Conservation (phyloP, 2,329 filamentous ascomycete species). For the Colletotrichum phormii region DNA sequence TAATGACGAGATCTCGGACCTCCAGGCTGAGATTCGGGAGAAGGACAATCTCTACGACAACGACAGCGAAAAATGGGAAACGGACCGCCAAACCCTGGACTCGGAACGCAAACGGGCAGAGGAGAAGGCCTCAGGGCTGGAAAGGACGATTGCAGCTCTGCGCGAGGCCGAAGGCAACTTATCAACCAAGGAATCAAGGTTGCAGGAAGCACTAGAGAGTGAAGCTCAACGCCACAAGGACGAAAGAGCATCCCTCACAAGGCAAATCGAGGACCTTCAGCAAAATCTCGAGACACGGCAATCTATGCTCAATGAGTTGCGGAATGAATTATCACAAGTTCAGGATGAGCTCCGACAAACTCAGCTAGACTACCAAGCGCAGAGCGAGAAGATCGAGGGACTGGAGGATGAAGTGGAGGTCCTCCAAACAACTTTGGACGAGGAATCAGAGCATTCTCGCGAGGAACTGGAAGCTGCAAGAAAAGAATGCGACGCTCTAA, state of each 20-base stretch:
- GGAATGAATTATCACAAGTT: constrained; percentile 73
- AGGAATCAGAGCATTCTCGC: constrained; percentile 71
- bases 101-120: constrained; percentile 75
- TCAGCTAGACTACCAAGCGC: constrained; percentile 70
- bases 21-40: constrained; percentile 74
- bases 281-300: constrained; percentile 77
- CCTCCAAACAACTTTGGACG: constrained; percentile 73
- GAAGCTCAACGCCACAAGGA: constrained; percentile 78
- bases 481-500: constrained; percentile 57
- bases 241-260: constrained; percentile 76
- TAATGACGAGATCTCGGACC: constrained; percentile 69
- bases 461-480: constrained; percentile 57
- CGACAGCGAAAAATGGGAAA: constrained; percentile 79
- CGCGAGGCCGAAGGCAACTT: constrained; percentile 75
- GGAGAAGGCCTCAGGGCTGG: constrained; percentile 74
- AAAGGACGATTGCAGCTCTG: constrained; percentile 77
- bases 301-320: constrained; percentile 72
- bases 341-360: constrained; percentile 78
- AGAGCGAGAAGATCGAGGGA: constrained; percentile 73
- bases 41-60: constrained; percentile 78
- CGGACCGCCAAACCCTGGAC: constrained; percentile 72
- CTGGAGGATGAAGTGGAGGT: constrained; percentile 84
- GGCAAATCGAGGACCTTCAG: constrained; percentile 81
- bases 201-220: constrained; percentile 76
- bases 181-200: constrained; percentile 74